Evolutionary conservation across 1,139 yeast species (phyloP).

Genomic region (Yamadazyma songkhlaensis): DNA sequence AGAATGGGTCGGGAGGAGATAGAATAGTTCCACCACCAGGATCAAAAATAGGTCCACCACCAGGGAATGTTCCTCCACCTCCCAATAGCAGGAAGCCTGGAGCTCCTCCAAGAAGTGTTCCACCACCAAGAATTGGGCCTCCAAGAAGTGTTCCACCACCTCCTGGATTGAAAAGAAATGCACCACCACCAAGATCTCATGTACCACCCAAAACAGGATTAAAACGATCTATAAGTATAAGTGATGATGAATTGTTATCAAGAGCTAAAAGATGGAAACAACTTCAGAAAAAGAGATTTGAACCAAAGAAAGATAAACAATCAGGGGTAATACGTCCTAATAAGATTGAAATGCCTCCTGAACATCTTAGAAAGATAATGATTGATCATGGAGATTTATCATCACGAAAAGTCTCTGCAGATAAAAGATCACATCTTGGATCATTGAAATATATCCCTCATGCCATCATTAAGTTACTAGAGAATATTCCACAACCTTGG

Average conservation of each 20-base stretch:
- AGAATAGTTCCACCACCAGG: not conserved
- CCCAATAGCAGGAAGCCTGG: not conserved
- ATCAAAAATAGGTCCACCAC: not conserved
- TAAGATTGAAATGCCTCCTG: conserved; percentile 90
- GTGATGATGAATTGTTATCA: conserved; percentile 28
- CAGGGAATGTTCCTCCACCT: not conserved
- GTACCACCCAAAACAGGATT: not conserved
- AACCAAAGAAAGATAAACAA: conserved; percentile 19
- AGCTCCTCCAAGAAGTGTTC: not conserved
- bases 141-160: no score
- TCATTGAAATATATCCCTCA: conserved; percentile 95
- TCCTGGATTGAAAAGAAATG: not conserved
- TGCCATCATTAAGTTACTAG: conserved; percentile 82
- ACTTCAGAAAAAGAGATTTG: conserved; percentile 56
- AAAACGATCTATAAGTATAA: conserved; percentile 8
- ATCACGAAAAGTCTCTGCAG: conserved; percentile 76
- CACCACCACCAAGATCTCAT: conserved; percentile 3
- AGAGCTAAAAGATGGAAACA: conserved; percentile 64
- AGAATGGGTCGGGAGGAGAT: not conserved
- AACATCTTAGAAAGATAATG: conserved; percentile 83
- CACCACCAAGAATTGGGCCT: conserved; percentile 4
- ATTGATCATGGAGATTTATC: conserved; percentile 85
- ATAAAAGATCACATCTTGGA: conserved; percentile 84
- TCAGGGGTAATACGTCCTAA: conserved; percentile 52
- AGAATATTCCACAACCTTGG: conserved; percentile 99